phyloP scores from a whole-genome alignment of 768 basidiomycete genomes.

The Panaeolus papilionaceus region DNA sequence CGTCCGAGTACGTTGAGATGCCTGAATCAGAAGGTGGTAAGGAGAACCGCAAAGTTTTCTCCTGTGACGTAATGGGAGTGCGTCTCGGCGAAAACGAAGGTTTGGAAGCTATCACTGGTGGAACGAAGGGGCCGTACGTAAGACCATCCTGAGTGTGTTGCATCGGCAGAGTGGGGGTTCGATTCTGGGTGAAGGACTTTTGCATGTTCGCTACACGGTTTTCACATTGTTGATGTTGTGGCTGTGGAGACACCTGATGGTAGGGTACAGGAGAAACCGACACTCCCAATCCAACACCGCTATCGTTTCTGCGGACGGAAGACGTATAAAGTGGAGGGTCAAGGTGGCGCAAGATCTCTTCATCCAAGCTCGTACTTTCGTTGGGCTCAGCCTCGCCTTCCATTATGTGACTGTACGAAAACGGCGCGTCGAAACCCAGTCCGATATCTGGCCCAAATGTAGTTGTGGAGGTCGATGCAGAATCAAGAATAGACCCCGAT shows the following conservation, averaged over 20 bases:
- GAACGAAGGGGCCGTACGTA: not conserved
- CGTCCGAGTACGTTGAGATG: constrained; percentile 30
- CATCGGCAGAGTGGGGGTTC: not conserved
- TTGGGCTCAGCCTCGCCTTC: constrained; percentile 40
- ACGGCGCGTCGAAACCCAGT: not conserved
- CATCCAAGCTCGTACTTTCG: constrained; percentile 5
- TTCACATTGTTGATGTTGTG: not conserved
- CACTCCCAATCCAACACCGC: constrained; percentile 32
- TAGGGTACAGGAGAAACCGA: constrained; percentile 20
- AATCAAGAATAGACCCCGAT: constrained; percentile 36
- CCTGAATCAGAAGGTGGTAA: constrained; percentile 35
- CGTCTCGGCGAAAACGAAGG: not conserved
- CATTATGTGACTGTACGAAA: not conserved
- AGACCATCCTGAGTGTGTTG: not conserved
- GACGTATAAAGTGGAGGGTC: not conserved
- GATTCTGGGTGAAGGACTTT: not conserved
- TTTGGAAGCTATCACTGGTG: not conserved
- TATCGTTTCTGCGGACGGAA: not conserved
- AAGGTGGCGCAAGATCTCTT: not conserved
- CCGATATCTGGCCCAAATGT: not conserved
- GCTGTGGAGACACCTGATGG: not conserved
- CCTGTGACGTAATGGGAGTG: constrained; percentile 6
- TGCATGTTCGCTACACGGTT: not conserved
- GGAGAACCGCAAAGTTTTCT: constrained; percentile 35
- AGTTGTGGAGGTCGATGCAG: not conserved